Base-by-base conservation (phyloP, 495 filamentous ascomycete species). In the Aspergillus carlsbadensis region DNA sequence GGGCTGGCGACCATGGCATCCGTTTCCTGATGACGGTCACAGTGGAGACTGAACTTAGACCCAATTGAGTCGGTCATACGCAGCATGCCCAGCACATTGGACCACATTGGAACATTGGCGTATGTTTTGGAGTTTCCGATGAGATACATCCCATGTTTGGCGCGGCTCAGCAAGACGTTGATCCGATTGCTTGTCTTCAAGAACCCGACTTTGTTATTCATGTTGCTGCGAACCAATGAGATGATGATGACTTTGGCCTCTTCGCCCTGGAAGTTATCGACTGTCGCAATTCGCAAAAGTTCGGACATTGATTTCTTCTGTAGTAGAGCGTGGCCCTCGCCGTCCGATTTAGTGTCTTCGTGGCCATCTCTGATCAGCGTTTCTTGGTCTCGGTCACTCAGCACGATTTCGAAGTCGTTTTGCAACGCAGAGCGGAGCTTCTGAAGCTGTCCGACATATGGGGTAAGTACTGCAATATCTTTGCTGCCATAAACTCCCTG, bases 251-350 rank as follows among this genome's bases (percentile, higher is more conserved):
- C 77, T 47, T 89, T 88, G 13, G 88, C 88, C 61, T 94, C 88
- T 65, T 94, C 89, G 8, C 88, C 88, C 60, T 92, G 89, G 54
- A 92, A 92, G 62, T 91, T 92, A 65, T 93, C 90, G 14, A 95
- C 84, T 0, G 87, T 93, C 14, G 91, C 87, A 6, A 92, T 64
- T 18, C 86, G 74, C 2, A 94, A 22, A 17, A 29, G 42, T 18
- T 43, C 46, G 1, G 31, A 29, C 14, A 53, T n/a, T 10, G 29
- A 35, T 7, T 45, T 37, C 42, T 40, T 36, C 13, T 46, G 18
- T 11, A 36, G 31, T 8, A 2, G 5, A 1, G 8, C 1, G 6
- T 10, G 48, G 2, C 58, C 36, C 0, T 13, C 14, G 2, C 36
- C 17, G 6, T 21, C 15, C 44, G 3, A 49, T 33, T 20, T 2